Conservation (phyloP, 352 stramenopile species). For the Pythium chondricola region DNA sequence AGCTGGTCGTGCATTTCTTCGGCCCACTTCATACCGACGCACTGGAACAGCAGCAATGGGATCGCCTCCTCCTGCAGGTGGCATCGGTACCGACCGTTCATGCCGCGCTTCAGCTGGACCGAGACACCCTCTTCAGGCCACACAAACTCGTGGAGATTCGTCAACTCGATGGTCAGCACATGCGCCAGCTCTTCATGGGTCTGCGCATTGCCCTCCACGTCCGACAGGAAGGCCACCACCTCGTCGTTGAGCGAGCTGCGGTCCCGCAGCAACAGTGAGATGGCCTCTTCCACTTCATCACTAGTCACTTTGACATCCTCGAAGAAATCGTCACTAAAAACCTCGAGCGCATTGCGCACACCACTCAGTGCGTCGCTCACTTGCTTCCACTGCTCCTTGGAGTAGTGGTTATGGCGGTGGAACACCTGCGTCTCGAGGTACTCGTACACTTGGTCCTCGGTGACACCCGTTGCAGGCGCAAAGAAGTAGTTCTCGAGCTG, state of each 20-base stretch:
- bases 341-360: slow-evolving; percentile 8
- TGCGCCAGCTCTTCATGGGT: slow-evolving; percentile 35
- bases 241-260: slow-evolving; percentile 26
- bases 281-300: slow-evolving; percentile 20
- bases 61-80: slow-evolving; percentile 38
- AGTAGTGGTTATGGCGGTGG: slow-evolving; percentile 16
- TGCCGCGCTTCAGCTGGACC: slow-evolving; percentile 34
- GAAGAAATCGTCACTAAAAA: slow-evolving; percentile 25
- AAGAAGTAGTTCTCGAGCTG: slow-evolving; percentile 44
- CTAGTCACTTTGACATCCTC: slow-evolving; percentile 14
- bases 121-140: slow-evolving; percentile 28
- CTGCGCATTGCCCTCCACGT: slow-evolving; percentile 24
- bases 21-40: slow-evolving; percentile 30
- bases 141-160: slow-evolving; percentile 32
- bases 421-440: slow-evolving; percentile 36
- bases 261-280: slow-evolving; percentile 25
- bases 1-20: slow-evolving; percentile 21
- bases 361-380: slow-evolving; percentile 19
- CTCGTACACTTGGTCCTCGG: slow-evolving; percentile 26
- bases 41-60: slow-evolving; percentile 40
- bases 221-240: slow-evolving; percentile 27
- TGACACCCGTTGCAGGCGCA: slow-evolving; percentile 12
- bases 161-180: slow-evolving; percentile 42
- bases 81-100: slow-evolving; percentile 40
- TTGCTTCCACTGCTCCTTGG: slow-evolving; percentile 18